phyloP scores from a whole-genome alignment of 2,329 filamentous ascomycete species.

The Ophiostoma pallidulum region DNA sequence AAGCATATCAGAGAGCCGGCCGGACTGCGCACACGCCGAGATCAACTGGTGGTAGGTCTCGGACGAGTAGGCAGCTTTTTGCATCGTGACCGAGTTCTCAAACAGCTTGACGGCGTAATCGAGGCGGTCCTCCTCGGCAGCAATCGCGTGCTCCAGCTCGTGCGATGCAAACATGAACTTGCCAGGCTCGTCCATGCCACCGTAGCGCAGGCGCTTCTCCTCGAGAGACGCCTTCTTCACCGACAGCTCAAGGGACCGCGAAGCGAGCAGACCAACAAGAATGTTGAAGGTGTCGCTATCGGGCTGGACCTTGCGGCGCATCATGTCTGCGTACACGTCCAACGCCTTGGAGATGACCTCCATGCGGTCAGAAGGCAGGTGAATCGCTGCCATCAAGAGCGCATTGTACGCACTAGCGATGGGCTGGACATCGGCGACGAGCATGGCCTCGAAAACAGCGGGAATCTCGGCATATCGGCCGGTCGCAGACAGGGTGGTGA shows the following conservation, averaged over 20 bases:
- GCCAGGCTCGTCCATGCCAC: constrained; percentile 72
- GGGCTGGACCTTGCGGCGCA: constrained; percentile 70
- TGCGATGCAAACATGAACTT: constrained; percentile 84
- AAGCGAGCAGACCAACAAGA: constrained; percentile 71
- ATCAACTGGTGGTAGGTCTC: constrained; percentile 82
- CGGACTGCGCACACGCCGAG: constrained; percentile 73
- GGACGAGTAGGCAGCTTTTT: constrained; percentile 60
- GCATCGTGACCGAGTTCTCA: constrained; percentile 57
- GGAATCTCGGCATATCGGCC: constrained; percentile 81
- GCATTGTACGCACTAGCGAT: constrained; percentile 86
- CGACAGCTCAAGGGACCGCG: constrained; percentile 69
- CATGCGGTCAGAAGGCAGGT: constrained; percentile 67
- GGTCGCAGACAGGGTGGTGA: constrained; percentile 62
- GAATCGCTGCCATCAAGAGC: constrained; percentile 73
- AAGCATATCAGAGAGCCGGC: constrained; percentile 80
- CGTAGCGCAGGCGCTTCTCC: constrained; percentile 73
- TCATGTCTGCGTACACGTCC: constrained; percentile 95
- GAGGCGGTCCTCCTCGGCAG: constrained; percentile 79
- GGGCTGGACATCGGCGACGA: constrained; percentile 71
- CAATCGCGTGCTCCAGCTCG: constrained; percentile 76
- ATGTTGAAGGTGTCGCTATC: constrained; percentile 83
- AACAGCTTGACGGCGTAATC: constrained; percentile 81
- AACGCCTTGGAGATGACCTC: constrained; percentile 85
- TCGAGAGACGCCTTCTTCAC: constrained; percentile 65
- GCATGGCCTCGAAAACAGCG: constrained; percentile 80